Evolutionary conservation across 2,329 filamentous ascomycete genomes (phyloP).

Genomic region (Beauveria brongniartii): DNA sequence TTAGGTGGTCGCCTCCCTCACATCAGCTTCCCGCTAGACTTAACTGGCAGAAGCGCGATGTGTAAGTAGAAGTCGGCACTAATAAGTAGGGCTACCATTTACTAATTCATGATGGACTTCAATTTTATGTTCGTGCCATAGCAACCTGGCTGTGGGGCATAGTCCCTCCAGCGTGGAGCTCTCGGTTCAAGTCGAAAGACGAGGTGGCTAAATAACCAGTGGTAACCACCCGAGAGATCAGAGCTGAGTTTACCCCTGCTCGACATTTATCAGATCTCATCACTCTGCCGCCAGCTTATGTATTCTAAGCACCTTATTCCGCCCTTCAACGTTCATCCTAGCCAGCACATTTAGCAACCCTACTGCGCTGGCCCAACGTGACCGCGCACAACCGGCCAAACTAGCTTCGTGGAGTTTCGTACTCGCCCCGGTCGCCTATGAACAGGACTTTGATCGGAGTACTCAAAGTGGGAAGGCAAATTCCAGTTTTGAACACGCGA

Average conservation of each 20-base stretch:
- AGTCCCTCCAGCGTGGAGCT: not conserved
- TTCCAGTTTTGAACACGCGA: not conserved
- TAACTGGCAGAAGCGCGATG: too few species aligned
- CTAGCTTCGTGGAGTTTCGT: not conserved
- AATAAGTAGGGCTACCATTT: too few species aligned
- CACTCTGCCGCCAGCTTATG: not conserved
- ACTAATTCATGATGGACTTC: too few species aligned
- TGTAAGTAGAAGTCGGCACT: too few species aligned
- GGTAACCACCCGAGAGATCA: not conserved
- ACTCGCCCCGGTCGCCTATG: not conserved
- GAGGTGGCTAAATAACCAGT: not conserved
- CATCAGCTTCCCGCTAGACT: too few species aligned
- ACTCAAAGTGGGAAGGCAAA: not conserved
- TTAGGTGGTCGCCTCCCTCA: too few species aligned
- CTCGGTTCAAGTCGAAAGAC: not conserved
- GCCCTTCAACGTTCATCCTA: not conserved
- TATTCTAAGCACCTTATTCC: not conserved
- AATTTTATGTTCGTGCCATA: not conserved
- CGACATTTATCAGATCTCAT: not conserved
- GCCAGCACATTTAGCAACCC: not conserved
- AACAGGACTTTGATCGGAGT: not conserved
- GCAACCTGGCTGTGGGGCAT: conserved; percentile 4
- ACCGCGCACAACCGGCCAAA: not conserved
- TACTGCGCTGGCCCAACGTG: not conserved
- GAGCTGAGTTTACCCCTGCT: not conserved